Evolutionary conservation across 2,329 filamentous ascomycete species (phyloP).

Genomic region (Apiospora sp.): DNA sequence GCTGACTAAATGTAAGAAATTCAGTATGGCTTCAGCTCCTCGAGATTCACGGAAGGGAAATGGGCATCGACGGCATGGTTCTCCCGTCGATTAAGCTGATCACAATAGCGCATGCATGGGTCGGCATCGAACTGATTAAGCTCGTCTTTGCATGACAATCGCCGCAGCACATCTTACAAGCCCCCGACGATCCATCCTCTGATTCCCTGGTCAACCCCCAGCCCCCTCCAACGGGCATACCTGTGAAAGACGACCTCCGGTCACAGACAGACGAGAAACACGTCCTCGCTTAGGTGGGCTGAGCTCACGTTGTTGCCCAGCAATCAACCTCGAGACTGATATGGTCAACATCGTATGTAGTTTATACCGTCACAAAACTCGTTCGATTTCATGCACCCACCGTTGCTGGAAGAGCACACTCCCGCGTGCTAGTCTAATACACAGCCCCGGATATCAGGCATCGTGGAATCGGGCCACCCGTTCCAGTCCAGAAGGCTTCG

Average conservation of each 20-base stretch:
- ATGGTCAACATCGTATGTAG: background rate
- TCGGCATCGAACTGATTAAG: background rate
- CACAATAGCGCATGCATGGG: background rate
- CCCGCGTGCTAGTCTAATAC: background rate
- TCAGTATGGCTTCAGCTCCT: background rate
- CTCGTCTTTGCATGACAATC: constrained; percentile 15
- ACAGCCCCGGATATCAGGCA: background rate
- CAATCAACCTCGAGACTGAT: background rate
- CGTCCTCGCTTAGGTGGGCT: background rate
- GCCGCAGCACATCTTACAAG: background rate
- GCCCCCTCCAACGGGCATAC: background rate
- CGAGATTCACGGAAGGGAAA: background rate
- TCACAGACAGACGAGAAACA: background rate
- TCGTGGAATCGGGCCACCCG: background rate
- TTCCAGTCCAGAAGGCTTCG: background rate
- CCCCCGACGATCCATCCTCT: background rate
- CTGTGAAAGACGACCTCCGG: background rate
- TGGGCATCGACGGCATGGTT: constrained; percentile 20
- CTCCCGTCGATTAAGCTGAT: background rate
- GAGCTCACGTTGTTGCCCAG: background rate
- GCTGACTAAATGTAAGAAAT: background rate
- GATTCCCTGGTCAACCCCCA: background rate
- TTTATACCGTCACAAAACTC: background rate
- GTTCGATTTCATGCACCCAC: constrained; percentile 5
- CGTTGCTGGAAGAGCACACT: background rate